Evolutionary conservation across 2,329 filamentous ascomycete species (phyloP), one percentile per base, ranked within the genome.

Genomic region (Talaromyces pinophilus): DNA sequence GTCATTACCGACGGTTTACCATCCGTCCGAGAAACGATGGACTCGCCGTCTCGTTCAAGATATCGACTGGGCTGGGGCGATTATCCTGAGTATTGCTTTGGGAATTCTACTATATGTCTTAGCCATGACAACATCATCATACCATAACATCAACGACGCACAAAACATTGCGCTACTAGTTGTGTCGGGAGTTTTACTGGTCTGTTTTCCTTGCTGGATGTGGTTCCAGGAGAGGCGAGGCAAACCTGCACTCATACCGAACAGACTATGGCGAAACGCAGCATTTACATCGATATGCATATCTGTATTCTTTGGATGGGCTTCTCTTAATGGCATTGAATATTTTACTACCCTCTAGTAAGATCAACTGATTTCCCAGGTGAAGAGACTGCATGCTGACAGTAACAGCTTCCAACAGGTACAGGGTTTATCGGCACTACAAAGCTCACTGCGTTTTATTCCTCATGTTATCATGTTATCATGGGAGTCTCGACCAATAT

Each of bases 11-110:
- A 30, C n/a, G 1, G 25, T 42, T 5, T 19, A 19, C 19, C 44
- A 46, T 22, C n/a, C 44, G 1, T 30, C 15, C 25, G n/a, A 42
- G 30, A 38, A 10, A 35, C 59, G 83, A 10, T 42, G 40, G 40
- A n/a, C 40, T 17, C 40, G 15, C 15, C 40, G 40, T 42, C 40
- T 42, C 4, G 8, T 17, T 17, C 15, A 42, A 17, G 40, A 42
- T 42, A 83, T 85, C 60, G 83, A 85, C 67, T 85, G 82, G 83
- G 69, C 82, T 40, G 83, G 83, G 0, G 80, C 79, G 3, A n/a
- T 75, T 0, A 75, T 84, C 13, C 75, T 80, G 8, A 82, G 79
- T 66, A 71, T 76, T 1, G 79, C 77, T 25, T 71, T 85, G 7
- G 83, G 80, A 1, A 70, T 85, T 67, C 72, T 85, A 1, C 82